Base-by-base conservation (phyloP, 139 green algal genomes). In the Chlorella vulgaris region DNA sequence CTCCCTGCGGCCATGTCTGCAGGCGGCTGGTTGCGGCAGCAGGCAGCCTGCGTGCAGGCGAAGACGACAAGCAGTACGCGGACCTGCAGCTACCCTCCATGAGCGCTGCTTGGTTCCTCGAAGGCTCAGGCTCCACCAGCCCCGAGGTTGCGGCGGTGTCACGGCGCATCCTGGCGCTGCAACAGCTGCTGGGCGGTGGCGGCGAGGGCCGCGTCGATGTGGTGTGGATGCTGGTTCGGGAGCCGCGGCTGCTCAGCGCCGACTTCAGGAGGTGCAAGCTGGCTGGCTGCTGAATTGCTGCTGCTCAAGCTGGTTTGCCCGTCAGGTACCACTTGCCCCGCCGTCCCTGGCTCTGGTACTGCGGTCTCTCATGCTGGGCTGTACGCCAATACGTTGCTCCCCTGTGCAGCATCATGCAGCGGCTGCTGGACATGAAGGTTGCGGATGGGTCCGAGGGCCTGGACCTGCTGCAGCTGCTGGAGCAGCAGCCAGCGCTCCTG, bases 401-500 rank as follows among this genome's bases (percentile, higher is more conserved):
- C n/a, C n/a, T n/a, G n/a, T 50, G 42, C 60, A 69, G 67, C 60
- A 66, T 92, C 39, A 83, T 82, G 47, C 61, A 63, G 22, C 74
- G 88, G 19, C 86, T 94, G 42, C 58, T 92, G 33, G 85, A 87
- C 24, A 90, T 94, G 85, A 85, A 86, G 84, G 86, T 92, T 69
- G 74, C 38, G 1, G 80, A 67, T 15, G 80, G 76, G 1, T 69
- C 65, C 1, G 58, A 77, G 21, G 84, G 78, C 21, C 68, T 92
- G 28, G 86, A 94, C 51, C 83, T 94, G 15, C 76, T 86, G 8
- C 26, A 68, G 26, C 51, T 93, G 29, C 84, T 88, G 31, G 88
- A 91, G 68, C 53, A 80, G 31, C 90, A 93, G 73, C 91, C 91
- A 3, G 61, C 66, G 19, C 88, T 94, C 73, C 88, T 94, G 69